These are phyloP conservation scores for Leishmania gerbilli DNA, from an alignment of 208 protist genomes.

Conservation along the genomic window DNA sequence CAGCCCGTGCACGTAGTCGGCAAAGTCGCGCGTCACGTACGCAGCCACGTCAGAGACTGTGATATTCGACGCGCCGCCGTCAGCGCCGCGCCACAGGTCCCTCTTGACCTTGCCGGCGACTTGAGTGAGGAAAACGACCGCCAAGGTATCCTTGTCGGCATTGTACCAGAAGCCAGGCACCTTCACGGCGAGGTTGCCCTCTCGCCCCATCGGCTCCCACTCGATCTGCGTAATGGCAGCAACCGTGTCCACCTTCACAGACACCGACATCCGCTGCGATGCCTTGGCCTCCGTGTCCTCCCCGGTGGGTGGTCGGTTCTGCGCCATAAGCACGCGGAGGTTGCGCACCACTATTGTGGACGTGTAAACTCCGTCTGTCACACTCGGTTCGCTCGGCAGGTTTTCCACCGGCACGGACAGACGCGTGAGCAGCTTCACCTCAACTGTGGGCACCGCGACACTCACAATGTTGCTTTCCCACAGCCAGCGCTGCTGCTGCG, in stretches of 20 bases:
- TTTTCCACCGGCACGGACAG: slow-evolving; percentile 61
- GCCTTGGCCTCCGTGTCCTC: slow-evolving; percentile 39
- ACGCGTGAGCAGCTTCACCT: slow-evolving; percentile 67
- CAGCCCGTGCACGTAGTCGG: slow-evolving; percentile 57
- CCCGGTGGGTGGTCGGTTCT: slow-evolving; percentile 55
- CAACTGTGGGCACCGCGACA: slow-evolving; percentile 57
- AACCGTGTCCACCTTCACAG: slow-evolving; percentile 55
- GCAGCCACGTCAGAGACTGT: slow-evolving; percentile 47
- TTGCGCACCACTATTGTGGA: slow-evolving; percentile 49
- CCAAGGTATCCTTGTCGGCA: slow-evolving; percentile 60
- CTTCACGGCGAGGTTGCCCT: slow-evolving; percentile 61
- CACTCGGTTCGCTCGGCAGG: slow-evolving; percentile 11
- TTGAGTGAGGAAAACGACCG: slow-evolving; percentile 54
- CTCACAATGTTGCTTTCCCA: slow-evolving; percentile 74
- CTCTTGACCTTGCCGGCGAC: slow-evolving; percentile 51
- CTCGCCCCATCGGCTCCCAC: slow-evolving; percentile 69
- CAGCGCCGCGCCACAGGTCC: slow-evolving; percentile 50
- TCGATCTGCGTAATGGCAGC: slow-evolving; percentile 79
- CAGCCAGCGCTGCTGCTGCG: slow-evolving; percentile 82
- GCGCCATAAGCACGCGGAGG: slow-evolving; percentile 54
- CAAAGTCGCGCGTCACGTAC: slow-evolving; percentile 70
- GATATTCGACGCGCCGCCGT: slow-evolving; percentile 65
- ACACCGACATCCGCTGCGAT: slow-evolving; percentile 43
- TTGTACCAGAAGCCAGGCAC: slow-evolving; percentile 64
- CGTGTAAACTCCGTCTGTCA: slow-evolving; percentile 62